Percentiles rank a stretch among this genome's conserved stretches.
phyloP scores from a whole-genome alignment of 2,329 filamentous ascomycete species.

The Leptographium lundbergii region DNA sequence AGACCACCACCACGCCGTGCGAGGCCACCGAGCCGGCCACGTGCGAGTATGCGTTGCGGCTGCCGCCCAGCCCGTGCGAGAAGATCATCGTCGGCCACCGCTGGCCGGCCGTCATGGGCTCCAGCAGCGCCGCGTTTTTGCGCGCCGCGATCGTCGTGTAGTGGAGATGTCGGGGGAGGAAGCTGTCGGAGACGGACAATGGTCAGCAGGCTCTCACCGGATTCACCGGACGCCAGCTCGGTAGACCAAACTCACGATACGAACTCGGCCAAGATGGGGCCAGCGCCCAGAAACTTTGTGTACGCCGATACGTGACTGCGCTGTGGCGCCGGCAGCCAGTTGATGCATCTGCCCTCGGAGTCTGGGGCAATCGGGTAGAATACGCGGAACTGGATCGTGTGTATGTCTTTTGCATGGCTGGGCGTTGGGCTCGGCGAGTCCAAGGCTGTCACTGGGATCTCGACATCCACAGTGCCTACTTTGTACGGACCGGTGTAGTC shows the following conservation, averaged over 20 bases:
- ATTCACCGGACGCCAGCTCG: neutral
- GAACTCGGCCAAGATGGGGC: constrained; percentile 41
- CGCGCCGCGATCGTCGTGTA: constrained; percentile 61
- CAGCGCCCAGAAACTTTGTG: constrained; percentile 60
- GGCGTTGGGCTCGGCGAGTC: constrained; percentile 40
- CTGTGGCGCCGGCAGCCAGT: constrained; percentile 70
- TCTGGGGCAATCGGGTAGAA: constrained; percentile 60
- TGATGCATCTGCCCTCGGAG: constrained; percentile 44
- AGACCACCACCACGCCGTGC: constrained; percentile 68
- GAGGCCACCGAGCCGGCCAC: constrained; percentile 66
- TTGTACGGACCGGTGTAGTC: constrained; percentile 65
- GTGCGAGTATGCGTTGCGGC: constrained; percentile 76
- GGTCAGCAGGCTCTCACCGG: neutral
- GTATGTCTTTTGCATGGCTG: constrained; percentile 41
- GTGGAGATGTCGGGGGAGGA: constrained; percentile 58
- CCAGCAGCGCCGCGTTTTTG: constrained; percentile 55
- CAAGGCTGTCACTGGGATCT: constrained; percentile 56
- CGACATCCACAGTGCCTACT: constrained; percentile 69
- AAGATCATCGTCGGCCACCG: constrained; percentile 77
- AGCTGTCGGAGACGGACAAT: constrained; percentile 26
- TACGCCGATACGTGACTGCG: constrained; percentile 63
- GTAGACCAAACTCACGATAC: constrained; percentile 37
- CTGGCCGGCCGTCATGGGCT: constrained; percentile 30
- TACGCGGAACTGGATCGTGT: constrained; percentile 67
- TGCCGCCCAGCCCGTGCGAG: constrained; percentile 73